These are phyloP conservation scores for Backusella westeae DNA, from an alignment of 192 early-diverging fungal genomes.

Conservation along the genomic window DNA sequence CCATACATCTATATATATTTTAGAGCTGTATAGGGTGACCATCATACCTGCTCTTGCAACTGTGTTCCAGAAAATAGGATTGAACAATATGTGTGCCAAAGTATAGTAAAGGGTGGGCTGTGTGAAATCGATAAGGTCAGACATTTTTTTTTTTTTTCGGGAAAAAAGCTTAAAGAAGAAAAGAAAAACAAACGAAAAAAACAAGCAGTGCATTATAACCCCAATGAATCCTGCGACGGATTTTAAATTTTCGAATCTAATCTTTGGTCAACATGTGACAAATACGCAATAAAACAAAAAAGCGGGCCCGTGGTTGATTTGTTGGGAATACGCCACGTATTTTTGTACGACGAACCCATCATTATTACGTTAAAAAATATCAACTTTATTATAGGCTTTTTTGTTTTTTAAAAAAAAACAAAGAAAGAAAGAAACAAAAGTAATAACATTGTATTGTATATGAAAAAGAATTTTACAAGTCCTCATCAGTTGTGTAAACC, in stretches of 20 bases:
- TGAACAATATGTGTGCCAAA: slow-evolving; percentile 76
- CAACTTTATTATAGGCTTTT: background rate
- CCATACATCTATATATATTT: background rate
- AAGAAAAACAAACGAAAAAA: background rate
- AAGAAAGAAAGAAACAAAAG: background rate
- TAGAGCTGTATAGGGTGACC: background rate
- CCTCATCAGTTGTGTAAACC: slow-evolving; percentile 20
- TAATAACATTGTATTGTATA: background rate
- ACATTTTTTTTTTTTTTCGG: slow-evolving; percentile 3
- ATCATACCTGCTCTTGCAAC: slow-evolving; percentile 71
- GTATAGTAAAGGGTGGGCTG: slow-evolving; percentile 68
- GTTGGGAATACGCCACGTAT: background rate
- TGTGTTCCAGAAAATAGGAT: slow-evolving; percentile 89
- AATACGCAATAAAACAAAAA: slow-evolving; percentile 6
- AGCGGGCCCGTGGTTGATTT: background rate
- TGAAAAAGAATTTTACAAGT: background rate
- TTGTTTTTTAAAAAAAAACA: background rate
- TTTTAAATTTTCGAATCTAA: background rate
- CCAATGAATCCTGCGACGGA: background rate
- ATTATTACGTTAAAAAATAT: background rate
- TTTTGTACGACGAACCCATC: background rate
- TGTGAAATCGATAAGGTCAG: slow-evolving; percentile 53
- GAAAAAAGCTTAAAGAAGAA: background rate
- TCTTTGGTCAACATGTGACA: slow-evolving; percentile 1
- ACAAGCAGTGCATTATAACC: background rate